Base-by-base conservation (phyloP, 371 early-diverging fungal genomes). In the Mucor indicus region DNA sequence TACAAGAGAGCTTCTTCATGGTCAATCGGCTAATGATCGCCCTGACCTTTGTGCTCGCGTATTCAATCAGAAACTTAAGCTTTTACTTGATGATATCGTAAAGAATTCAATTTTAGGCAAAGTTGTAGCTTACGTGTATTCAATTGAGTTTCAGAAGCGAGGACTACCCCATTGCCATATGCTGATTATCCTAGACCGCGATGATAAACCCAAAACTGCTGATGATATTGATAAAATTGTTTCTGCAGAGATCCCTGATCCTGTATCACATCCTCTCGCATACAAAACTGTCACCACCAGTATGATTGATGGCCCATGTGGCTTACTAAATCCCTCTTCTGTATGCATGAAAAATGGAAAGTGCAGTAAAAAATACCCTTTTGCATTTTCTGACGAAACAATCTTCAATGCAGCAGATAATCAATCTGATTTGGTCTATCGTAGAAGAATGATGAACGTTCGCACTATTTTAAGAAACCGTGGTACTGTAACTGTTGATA, bases 261-360 rank as follows among this genome's bases (percentile, higher is more conserved):
- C 10, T 7, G 22, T 23, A 4, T 2, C 0, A 10, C 19, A 62
- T 31, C 71, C 69, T 4, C 21, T 33, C 8, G 36, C 50, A 8
- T 67, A 60, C 32, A 45, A 46, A 22, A 65, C 62, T 2, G 62
- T 69, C 3, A 49, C n/a, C 0, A 47, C 13, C 2, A 45, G 38
- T 1, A 70, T 75, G 67, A 50, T 70, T 29, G 69, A 71, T 56
- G 66, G 58, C 0, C 67, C 62, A 20, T 67, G 68, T 43, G 62
- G 69, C 9, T 24, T 8, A 10, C 24, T 39, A 13, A 15, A n/a
- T 2, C 40, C 21, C 2, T 22, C 20, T 23, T 2, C 37, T 4
- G n/a, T 17, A 17, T 69, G 64, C 44, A 66, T 75, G 68, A 22
- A 43, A 17, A 10, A 44, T 20, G 37, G 37, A 15, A 37, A 30